Conservation (phyloP, 2,329 filamentous ascomycete genomes). For the Apiospora sp. region DNA sequence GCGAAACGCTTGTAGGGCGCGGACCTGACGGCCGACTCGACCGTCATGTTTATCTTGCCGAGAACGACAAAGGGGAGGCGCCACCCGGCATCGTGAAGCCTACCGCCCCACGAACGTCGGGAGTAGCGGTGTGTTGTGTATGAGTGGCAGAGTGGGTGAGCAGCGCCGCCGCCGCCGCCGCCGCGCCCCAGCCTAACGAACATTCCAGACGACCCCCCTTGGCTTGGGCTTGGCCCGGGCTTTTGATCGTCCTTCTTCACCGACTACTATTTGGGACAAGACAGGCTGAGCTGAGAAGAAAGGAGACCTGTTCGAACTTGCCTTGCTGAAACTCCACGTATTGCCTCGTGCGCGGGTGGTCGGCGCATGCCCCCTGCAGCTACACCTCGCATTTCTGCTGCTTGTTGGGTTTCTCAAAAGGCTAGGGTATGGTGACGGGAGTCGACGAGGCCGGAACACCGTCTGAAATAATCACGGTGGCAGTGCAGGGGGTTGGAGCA, state of each 20-base stretch:
- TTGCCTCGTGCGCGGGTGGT: conserved; percentile 44
- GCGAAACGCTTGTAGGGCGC: conserved; percentile 14
- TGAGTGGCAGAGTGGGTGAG: background rate
- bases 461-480: background rate
- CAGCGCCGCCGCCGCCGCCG: conserved; percentile 1
- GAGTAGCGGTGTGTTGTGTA: conserved; percentile 12
- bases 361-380: conserved; percentile 45
- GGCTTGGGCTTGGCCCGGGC: conserved; percentile 15
- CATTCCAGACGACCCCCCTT: conserved; percentile 10
- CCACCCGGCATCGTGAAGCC: conserved; percentile 21
- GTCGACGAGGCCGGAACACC: background rate
- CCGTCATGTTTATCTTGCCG: conserved; percentile 4
- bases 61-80: background rate
- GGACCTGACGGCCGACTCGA: background rate
- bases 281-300: background rate
- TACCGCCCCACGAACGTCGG: conserved; percentile 16
- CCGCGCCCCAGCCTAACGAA: conserved; percentile 1
- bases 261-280: background rate
- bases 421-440: background rate
- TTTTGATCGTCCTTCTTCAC: conserved; percentile 2
- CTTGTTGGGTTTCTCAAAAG: background rate
- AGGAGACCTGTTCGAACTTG: conserved; percentile 24
- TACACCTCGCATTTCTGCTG: conserved; percentile 43
- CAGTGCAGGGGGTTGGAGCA: background rate
- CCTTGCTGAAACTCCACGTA: conserved; percentile 51